Percentiles rank a stretch among this genome's conserved stretches.
Evolutionary conservation across 192 early-diverging fungal genomes (phyloP).

Genomic region (Paraglomus brasilianum): DNA sequence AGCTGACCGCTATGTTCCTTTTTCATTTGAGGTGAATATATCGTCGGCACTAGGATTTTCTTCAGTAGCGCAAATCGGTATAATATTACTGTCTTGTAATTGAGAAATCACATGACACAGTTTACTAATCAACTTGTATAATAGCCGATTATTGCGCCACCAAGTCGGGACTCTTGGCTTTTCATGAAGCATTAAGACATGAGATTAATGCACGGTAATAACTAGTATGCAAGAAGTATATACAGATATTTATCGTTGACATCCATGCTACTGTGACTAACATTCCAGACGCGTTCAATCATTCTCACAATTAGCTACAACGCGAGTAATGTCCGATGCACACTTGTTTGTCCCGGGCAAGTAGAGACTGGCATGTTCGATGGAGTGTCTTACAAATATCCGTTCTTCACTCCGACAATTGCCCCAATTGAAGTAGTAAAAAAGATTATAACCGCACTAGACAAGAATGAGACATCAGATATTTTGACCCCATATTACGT

Average conservation of each 20-base stretch:
- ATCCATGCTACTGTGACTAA: too few species aligned
- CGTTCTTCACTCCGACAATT: conserved; percentile 66
- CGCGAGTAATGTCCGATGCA: conserved; percentile 63
- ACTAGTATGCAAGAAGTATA: too few species aligned
- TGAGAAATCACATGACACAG: background rate
- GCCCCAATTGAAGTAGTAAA: conserved; percentile 58
- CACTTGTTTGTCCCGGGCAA: conserved; percentile 68
- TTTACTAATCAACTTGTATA: background rate
- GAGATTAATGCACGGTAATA: conserved; percentile 52
- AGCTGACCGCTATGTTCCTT: background rate
- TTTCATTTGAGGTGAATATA: conserved; percentile 38
- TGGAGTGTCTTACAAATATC: conserved; percentile 53
- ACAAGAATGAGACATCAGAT: conserved; percentile 46
- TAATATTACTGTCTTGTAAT: background rate
- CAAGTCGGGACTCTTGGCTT: conserved; percentile 72
- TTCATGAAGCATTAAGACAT: conserved; percentile 73
- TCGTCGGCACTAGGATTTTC: conserved; percentile 41
- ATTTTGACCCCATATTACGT: conserved; percentile 46
- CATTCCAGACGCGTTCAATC: too few species aligned
- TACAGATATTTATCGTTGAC: too few species aligned
- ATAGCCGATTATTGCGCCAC: conserved; percentile 75
- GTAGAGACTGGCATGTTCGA: conserved; percentile 73
- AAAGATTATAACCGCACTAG: conserved; percentile 57
- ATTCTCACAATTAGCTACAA: conserved; percentile 60
- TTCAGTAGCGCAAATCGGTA: conserved; percentile 32